Base-by-base conservation (phyloP, 331 rosid genomes). In the Prunus yedoensis region DNA sequence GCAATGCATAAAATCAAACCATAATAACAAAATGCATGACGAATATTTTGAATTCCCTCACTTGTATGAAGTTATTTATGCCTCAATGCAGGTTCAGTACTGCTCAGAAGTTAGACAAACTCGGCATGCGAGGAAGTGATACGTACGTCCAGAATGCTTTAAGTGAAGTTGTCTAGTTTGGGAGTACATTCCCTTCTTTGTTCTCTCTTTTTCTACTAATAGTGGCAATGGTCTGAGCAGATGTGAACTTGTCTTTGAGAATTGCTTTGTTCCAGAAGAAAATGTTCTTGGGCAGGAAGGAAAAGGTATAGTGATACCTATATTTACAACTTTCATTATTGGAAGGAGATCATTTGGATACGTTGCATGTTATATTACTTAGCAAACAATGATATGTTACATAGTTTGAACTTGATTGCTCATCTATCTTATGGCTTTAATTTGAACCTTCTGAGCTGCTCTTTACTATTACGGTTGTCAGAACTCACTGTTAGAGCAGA, bases 91-190 rank as follows among this genome's bases (percentile, higher is more conserved):
- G 99, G 83, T 94, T 91, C 89, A 87, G 90, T 68, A 94, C 97
- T 41, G 97, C 99, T 41, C 97, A 94, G 82, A 94, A 91, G 80
- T 80, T 94, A 75, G 99, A 94, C 85, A 94, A 94, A 85, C 99
- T 94, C 20, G 97, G 99, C 75, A 94, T 94, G 99, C 95, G 99
- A 64, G 99, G 99, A 81, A 94, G 99, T 87, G 99, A 91, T 86
- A 94, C 96, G 95, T 91, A 89, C 12, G 95, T 84, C 70, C 67
- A 65, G 82, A 66, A 80, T 78, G 69, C 70, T 80, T 60, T 38
- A 49, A 66, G 30, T 68, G 38, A 75, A 74, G 41, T 18, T 81
- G 32, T 84, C 66, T 43, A 38, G 43, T 32, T 54, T 52, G 10
- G 14, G 41, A 75, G 53, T 70, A 53, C 71, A 41, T 66, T 23